Percentiles rank a stretch among this genome's conserved stretches.
phyloP scores from a whole-genome alignment of 441 rosid genomes.

The Brassica balearica region DNA sequence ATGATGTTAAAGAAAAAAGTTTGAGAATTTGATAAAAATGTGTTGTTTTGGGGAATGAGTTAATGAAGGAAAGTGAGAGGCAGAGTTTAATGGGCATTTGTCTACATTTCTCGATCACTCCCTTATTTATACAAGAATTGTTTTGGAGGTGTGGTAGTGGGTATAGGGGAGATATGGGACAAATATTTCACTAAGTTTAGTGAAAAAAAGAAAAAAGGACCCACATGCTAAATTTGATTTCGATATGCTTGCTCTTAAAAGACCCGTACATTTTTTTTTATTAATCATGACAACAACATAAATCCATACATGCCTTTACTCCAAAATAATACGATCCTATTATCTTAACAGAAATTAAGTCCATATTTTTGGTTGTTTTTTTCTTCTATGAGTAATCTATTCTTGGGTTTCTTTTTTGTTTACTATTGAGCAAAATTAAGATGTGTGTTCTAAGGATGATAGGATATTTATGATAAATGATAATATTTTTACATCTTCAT shows the following conservation, averaged over 20 bases:
- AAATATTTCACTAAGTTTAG: conserved; percentile 33
- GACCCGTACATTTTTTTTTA: conserved; percentile 32
- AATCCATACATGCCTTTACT: conserved; percentile 15
- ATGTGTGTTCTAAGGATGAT: neutral
- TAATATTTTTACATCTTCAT: neutral
- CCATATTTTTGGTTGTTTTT: neutral
- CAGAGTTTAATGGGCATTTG: conserved; percentile 36
- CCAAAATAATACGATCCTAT: neutral
- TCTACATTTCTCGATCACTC: conserved; percentile 32
- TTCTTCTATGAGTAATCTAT: neutral
- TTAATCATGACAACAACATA: conserved; percentile 36
- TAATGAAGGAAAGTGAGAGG: conserved; percentile 36
- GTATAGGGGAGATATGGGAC: conserved; percentile 35
- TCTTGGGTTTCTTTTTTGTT: neutral
- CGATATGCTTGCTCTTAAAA: conserved; percentile 22
- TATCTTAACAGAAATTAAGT: neutral
- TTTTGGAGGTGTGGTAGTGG: conserved; percentile 32
- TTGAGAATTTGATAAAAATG: conserved; percentile 4
- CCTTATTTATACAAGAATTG: conserved; percentile 41
- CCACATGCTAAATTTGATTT: conserved; percentile 29
- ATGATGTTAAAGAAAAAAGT: neutral
- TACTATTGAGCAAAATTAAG: neutral
- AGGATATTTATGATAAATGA: neutral
- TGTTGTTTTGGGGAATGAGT: conserved; percentile 36
- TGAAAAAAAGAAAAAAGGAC: conserved; percentile 33